These are phyloP conservation scores for Ascochyta lentis DNA, from an alignment of 2,329 filamentous ascomycete genomes.

Conservation along the genomic window DNA sequence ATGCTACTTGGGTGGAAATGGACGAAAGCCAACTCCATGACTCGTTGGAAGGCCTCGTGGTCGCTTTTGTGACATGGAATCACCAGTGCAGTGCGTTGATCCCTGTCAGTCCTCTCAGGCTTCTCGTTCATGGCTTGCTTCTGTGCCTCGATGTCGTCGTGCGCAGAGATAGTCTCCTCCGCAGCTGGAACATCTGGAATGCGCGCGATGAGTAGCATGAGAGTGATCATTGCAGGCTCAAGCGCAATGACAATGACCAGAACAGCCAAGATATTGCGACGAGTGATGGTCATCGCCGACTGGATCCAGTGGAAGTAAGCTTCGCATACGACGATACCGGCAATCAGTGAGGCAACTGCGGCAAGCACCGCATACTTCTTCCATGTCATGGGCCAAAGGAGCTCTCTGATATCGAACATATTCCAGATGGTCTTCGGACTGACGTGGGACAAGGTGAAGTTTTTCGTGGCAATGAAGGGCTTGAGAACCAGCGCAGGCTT, in stretches of 20 bases:
- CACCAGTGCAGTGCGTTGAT: constrained; percentile 13
- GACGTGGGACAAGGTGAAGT: constrained; percentile 10
- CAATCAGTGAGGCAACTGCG: constrained; percentile 13
- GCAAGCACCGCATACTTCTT: constrained; percentile 22
- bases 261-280: constrained; percentile 26
- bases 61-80: constrained; percentile 19
- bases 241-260: constrained; percentile 19
- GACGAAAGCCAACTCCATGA: constrained; percentile 16
- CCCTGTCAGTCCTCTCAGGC: not conserved
- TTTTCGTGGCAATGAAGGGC: not conserved
- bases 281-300: constrained; percentile 23
- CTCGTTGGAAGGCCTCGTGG: constrained; percentile 12
- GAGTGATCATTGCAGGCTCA: constrained; percentile 24
- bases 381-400: constrained; percentile 25
- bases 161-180: constrained; percentile 2
- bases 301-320: constrained; percentile 21
- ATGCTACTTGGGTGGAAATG: constrained; percentile 24
- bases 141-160: constrained; percentile 8
- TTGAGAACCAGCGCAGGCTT: not conserved
- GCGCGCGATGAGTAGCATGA: constrained; percentile 8
- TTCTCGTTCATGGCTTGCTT: constrained; percentile 8
- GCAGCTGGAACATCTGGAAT: constrained; percentile 3
- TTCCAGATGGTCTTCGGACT: constrained; percentile 15
- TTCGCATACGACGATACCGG: constrained; percentile 20
- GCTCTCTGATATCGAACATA: constrained; percentile 19